Percentiles rank a stretch among this genome's conserved stretches.
Conservation (phyloP, 805 yeast species). For the Lipomyces chichibuensis region DNA sequence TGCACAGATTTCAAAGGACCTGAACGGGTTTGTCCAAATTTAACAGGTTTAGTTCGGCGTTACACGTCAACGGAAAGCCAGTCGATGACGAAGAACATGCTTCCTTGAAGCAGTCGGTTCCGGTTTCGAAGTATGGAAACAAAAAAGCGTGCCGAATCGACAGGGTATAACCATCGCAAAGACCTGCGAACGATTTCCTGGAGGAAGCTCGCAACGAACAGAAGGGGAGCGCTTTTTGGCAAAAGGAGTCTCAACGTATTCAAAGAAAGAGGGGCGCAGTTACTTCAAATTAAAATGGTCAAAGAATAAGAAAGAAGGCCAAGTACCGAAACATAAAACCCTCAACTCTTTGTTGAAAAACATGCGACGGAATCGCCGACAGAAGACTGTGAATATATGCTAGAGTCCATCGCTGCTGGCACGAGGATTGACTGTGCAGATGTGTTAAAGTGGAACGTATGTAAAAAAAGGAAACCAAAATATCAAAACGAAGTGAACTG, state of each 20-base stretch:
- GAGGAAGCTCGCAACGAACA: not conserved
- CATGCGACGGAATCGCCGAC: too few species aligned
- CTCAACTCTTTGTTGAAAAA: not conserved
- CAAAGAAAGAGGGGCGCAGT: slow-evolving; percentile 27
- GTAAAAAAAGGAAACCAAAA: too few species aligned
- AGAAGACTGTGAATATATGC: too few species aligned
- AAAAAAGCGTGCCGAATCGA: not conserved
- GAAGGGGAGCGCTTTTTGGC: not conserved
- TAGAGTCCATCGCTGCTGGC: too few species aligned
- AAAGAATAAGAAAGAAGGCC: not conserved
- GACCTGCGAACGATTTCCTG: slow-evolving; percentile 3
- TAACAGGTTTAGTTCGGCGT: not conserved
- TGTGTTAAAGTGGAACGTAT: too few species aligned
- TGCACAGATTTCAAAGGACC: not conserved
- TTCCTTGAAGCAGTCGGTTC: slow-evolving; percentile 4
- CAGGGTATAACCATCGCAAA: not conserved
- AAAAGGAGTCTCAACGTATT: not conserved
- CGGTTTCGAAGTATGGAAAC: slow-evolving; percentile 4
- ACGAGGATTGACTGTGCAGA: too few species aligned
- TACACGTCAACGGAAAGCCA: not conserved
- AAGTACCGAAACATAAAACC: not conserved
- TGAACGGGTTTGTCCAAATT: not conserved
- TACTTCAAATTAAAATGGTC: not conserved
- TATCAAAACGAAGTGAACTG: too few species aligned
- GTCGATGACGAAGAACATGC: slow-evolving; percentile 3